phyloP scores from a whole-genome alignment of 208 protist species.

The Novymonas esmeraldas region DNA sequence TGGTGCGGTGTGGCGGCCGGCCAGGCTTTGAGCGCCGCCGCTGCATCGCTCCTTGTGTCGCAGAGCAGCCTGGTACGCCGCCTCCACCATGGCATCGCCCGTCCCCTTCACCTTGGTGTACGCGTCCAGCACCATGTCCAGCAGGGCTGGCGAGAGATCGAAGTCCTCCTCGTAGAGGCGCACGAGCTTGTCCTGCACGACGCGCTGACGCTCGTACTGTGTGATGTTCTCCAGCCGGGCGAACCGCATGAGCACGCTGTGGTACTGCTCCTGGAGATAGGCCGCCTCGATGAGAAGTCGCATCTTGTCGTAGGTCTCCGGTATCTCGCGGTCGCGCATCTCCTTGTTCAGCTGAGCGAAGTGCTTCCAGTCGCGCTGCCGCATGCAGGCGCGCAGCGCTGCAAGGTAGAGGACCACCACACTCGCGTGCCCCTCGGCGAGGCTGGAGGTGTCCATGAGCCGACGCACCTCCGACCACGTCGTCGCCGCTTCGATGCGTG shows the following conservation, averaged over 20 bases:
- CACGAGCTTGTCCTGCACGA: slow-evolving; percentile 43
- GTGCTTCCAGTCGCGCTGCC: slow-evolving; percentile 53
- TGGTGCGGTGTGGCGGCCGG: slow-evolving; percentile 20
- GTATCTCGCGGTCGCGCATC: slow-evolving; percentile 59
- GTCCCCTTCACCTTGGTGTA: slow-evolving; percentile 51
- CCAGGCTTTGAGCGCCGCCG: slow-evolving; percentile 15
- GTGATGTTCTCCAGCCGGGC: slow-evolving; percentile 69
- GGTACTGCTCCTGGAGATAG: slow-evolving; percentile 48
- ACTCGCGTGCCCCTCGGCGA: slow-evolving; percentile 33
- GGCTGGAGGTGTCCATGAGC: slow-evolving; percentile 36
- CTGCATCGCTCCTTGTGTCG: slow-evolving; percentile 32
- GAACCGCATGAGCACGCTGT: slow-evolving; percentile 67
- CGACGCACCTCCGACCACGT: slow-evolving; percentile 39
- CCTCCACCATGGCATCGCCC: slow-evolving; percentile 47
- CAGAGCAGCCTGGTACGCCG: slow-evolving; percentile 53
- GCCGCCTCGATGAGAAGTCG: slow-evolving; percentile 68
- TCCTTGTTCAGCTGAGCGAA: slow-evolving; percentile 60
- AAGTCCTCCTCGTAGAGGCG: slow-evolving; percentile 67
- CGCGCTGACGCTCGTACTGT: slow-evolving; percentile 49
- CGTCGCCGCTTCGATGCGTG: slow-evolving; percentile 43
- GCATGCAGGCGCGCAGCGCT: slow-evolving; percentile 64
- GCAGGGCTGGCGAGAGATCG: slow-evolving; percentile 42
- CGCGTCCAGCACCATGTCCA: slow-evolving; percentile 67
- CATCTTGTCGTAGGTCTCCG: slow-evolving; percentile 79
- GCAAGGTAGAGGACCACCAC: slow-evolving; percentile 50